Evolutionary conservation across 202 grass and related monocot species (phyloP).

Genomic region (Hordeum pubiflorum): DNA sequence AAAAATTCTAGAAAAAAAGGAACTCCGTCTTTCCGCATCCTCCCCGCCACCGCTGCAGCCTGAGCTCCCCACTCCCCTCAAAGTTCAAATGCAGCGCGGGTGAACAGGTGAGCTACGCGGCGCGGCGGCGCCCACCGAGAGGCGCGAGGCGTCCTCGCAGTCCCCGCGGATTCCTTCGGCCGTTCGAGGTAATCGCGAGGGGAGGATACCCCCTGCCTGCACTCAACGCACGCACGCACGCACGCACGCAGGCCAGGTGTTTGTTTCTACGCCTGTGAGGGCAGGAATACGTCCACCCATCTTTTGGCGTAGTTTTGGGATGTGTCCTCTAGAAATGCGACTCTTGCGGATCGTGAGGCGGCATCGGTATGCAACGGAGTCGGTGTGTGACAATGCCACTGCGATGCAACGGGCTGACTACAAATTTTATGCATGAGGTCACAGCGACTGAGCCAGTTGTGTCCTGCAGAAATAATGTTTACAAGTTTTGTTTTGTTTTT

Average conservation of each 20-base stretch:
- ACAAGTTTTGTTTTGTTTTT: not conserved
- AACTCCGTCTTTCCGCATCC: not conserved
- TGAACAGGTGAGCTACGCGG: not conserved
- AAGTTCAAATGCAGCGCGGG: not conserved
- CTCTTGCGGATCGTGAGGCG: not conserved
- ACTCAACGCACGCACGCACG: no score
- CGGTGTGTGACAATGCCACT: not conserved
- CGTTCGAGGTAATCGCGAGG: conserved; percentile 3
- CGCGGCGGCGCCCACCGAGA: not conserved
- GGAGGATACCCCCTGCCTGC: not conserved
- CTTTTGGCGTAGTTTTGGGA: not conserved
- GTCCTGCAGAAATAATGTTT: not conserved
- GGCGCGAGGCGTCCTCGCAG: not conserved
- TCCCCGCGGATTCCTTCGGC: not conserved
- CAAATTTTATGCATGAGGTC: not conserved
- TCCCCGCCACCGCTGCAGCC: not conserved
- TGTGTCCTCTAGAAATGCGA: not conserved
- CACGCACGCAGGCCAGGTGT: not conserved
- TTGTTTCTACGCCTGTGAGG: conserved; percentile 1
- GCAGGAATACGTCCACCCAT: not conserved
- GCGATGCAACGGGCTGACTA: not conserved
- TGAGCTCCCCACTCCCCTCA: not conserved
- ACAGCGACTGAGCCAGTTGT: not conserved
- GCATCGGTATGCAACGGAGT: not conserved
- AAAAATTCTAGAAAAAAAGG: no score